Base-by-base conservation (phyloP, 805 yeast species). In the Kodamaea neixiangensis region DNA sequence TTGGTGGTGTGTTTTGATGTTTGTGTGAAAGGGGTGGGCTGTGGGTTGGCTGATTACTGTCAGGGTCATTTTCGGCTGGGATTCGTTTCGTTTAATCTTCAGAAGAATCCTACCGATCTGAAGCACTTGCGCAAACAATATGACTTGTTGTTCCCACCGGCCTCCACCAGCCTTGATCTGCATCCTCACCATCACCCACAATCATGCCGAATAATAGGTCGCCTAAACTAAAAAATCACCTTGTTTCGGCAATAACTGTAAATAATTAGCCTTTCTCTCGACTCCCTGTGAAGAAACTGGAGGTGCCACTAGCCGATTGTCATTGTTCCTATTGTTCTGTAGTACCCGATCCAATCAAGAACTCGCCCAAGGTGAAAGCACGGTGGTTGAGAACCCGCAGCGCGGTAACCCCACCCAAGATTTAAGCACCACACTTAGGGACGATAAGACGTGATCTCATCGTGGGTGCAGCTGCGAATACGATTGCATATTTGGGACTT, bases 371-470 rank as follows among this genome's bases (percentile, higher is more conserved):
- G 38, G 15, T 34, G 38, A 15, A n/a, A 15, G 18, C 18, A 9
- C n/a, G 21, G 20, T 14, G 41, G 41, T 37, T 37, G 21, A 37
- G 41, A 37, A 37, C 41, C 41, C 41, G 41, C 13, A 17, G n/a
- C 41, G 11, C 21, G 3, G 9, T 5, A 37, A 5, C 31, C 31
- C 31, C 31, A 25, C 7, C 31, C 31, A 10, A 25, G 31, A 25
- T 25, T 25, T 37, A 19, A 37, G 19, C 41, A 17, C 15, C 21
- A 17, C 41, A 10, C 21, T 37, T 37, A 37, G 41, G 19, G 41
- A 37, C 41, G 41, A 19, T 37, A 17, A 17, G 41, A 10, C 41
- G 41, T 37, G 41, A 37, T 37, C 41, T 37, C 41, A 37, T 37
- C 21, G 41, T 19, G 3, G 17, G 17, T 37, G 41, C 41, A 37